These are phyloP conservation scores for Corchorus capsularis DNA, from an alignment of 345 rosid species.

Conservation along the genomic window DNA sequence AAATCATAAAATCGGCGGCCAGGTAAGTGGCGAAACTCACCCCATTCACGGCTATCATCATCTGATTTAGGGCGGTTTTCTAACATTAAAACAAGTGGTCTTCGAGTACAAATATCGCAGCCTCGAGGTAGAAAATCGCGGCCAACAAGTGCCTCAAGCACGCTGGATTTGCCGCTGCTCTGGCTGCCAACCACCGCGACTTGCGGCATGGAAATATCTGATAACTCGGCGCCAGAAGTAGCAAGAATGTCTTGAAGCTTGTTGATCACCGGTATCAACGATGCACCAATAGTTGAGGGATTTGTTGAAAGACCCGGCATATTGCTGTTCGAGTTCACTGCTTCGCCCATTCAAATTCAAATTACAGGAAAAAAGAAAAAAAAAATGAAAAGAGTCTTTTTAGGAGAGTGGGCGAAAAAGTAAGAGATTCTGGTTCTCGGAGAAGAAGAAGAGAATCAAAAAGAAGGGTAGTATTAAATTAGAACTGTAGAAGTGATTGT, in stretches of 20 bases:
- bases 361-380: neutral
- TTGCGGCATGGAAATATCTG: slow-evolving; percentile 40
- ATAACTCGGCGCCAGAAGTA: slow-evolving; percentile 26
- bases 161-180: slow-evolving; percentile 58
- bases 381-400: neutral
- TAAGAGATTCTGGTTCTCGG: neutral
- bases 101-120: slow-evolving; percentile 44
- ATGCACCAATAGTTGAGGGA: slow-evolving; percentile 31
- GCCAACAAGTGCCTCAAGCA: slow-evolving; percentile 50
- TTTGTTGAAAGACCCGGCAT: neutral
- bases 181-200: slow-evolving; percentile 64
- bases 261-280: slow-evolving; percentile 39
- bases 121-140: slow-evolving; percentile 58
- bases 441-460: neutral
- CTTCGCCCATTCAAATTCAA: slow-evolving; percentile 20
- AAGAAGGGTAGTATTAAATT: neutral
- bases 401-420: neutral
- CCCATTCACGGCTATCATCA: slow-evolving; percentile 37
- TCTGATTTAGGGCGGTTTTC: slow-evolving; percentile 24
- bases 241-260: slow-evolving; percentile 41
- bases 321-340: neutral
- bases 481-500: no score
- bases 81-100: slow-evolving; percentile 43
- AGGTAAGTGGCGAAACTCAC: slow-evolving; percentile 44
- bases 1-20: slow-evolving; percentile 42